Evolutionary conservation across 225 moss, liverwort and hornwort species (phyloP).

Genomic region (Physcomitrellopsis africana): DNA sequence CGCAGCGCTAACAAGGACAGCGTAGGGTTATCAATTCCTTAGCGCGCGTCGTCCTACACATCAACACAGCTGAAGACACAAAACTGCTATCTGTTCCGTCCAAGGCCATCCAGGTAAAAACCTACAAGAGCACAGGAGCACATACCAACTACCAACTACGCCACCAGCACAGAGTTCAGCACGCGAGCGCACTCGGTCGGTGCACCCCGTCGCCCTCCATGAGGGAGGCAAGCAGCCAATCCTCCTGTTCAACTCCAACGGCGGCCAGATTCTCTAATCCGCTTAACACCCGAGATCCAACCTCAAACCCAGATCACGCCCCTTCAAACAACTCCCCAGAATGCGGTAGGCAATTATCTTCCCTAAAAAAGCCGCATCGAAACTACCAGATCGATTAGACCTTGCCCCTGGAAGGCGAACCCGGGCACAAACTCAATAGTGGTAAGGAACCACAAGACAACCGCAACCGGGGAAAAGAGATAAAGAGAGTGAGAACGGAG

Average conservation of each 20-base stretch:
- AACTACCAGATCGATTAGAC: conserved; percentile 2
- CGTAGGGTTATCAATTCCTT: not conserved
- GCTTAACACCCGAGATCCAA: not conserved
- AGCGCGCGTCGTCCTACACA: conserved; percentile 26
- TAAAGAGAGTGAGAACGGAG: not conserved
- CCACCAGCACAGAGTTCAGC: conserved; percentile 33
- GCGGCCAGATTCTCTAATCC: conserved; percentile 48
- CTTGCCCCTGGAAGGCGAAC: conserved; percentile 10
- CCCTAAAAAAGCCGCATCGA: not conserved
- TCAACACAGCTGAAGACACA: conserved; percentile 19
- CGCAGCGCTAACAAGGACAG: not conserved
- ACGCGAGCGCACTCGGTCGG: conserved; percentile 28
- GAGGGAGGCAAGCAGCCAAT: conserved; percentile 38
- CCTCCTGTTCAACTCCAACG: conserved; percentile 16
- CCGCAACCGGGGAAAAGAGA: not conserved
- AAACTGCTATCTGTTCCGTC: conserved; percentile 29
- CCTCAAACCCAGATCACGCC: conserved; percentile 38
- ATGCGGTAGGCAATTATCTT: not conserved
- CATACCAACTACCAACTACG: conserved; percentile 25
- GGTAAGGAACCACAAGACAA: conserved; percentile 30
- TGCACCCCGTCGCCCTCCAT: conserved; percentile 49
- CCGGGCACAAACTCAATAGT: not conserved
- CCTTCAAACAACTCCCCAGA: not conserved
- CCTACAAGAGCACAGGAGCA: not conserved
- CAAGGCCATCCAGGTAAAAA: conserved; percentile 34